Conservation (phyloP, 768 basidiomycete genomes). For the Pleurotus salmoneostramineus region DNA sequence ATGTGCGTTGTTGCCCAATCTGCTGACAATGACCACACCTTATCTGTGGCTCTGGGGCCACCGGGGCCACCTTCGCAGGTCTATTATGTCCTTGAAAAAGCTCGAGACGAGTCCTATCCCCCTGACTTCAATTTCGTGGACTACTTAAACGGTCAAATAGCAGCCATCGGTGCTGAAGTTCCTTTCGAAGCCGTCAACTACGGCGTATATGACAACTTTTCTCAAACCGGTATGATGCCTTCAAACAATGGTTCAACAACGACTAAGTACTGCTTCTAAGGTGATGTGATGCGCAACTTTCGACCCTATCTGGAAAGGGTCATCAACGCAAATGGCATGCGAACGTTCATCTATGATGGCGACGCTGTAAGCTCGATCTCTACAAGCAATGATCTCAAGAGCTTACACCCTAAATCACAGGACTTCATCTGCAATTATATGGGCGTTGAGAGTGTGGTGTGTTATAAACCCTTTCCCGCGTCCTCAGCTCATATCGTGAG, state of each 20-base stretch:
- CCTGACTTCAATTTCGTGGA: conserved; percentile 30
- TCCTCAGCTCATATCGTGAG: neutral
- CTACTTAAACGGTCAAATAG: conserved; percentile 23
- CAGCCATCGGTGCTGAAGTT: conserved; percentile 41
- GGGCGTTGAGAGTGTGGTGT: conserved; percentile 56
- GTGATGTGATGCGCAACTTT: conserved; percentile 57
- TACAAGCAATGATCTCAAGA: neutral
- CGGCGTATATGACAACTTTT: conserved; percentile 45
- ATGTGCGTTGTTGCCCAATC: conserved; percentile 26
- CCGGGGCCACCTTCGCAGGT: conserved; percentile 26
- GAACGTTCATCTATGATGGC: conserved; percentile 52
- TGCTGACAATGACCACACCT: neutral
- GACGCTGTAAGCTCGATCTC: conserved; percentile 39
- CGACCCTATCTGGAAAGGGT: conserved; percentile 49
- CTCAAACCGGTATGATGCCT: conserved; percentile 34
- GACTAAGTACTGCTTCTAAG: conserved; percentile 15
- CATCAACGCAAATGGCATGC: conserved; percentile 53
- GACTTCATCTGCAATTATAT: conserved; percentile 52
- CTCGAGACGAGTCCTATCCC: conserved; percentile 48
- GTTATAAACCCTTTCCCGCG: neutral
- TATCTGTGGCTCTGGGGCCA: too few species aligned
- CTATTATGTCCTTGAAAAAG: conserved; percentile 46
- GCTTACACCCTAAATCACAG: conserved; percentile 15
- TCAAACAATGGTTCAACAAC: neutral
- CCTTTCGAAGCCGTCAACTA: conserved; percentile 37